These are phyloP conservation scores for Agaricus sinodeliciosus DNA, from an alignment of 768 basidiomycete genomes.

Conservation along the genomic window DNA sequence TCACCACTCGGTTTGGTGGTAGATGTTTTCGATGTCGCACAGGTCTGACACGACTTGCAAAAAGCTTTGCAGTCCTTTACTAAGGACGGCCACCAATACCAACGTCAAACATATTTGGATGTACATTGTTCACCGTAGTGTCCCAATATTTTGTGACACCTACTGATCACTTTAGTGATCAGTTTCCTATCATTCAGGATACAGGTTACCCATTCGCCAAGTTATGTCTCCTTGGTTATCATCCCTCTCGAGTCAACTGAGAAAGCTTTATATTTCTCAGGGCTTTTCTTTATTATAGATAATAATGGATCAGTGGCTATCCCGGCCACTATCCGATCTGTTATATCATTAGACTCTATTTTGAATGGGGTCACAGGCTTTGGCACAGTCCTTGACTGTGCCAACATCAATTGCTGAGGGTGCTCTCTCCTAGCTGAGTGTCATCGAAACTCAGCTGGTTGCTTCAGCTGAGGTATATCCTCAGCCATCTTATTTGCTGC, in stretches of 20 bases:
- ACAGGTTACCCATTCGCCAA: conserved; percentile 13
- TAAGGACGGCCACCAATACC: conserved; percentile 28
- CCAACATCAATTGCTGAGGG: too few species aligned
- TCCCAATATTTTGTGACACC: conserved; percentile 24
- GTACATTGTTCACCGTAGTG: conserved; percentile 25
- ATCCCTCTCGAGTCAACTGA: conserved; percentile 1
- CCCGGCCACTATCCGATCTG: too few species aligned
- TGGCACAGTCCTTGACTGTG: background rate
- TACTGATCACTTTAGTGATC: conserved; percentile 11
- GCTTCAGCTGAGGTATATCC: too few species aligned
- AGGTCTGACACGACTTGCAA: conserved; percentile 18
- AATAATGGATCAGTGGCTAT: too few species aligned
- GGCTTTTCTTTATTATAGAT: background rate
- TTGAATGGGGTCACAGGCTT: background rate
- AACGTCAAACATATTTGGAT: conserved; percentile 21
- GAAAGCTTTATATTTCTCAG: conserved; percentile 1
- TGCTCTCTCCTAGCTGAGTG: too few species aligned
- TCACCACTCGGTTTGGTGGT: conserved; percentile 19
- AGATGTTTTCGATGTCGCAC: conserved; percentile 16
- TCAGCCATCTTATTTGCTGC: too few species aligned
- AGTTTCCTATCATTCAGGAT: conserved; percentile 13
- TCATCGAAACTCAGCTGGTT: too few species aligned
- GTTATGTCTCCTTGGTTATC: conserved; percentile 2
- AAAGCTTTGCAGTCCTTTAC: conserved; percentile 16
- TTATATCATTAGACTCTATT: too few species aligned